Conservation (phyloP, 23 red algal species). For the Cyanidium caldarium region DNA sequence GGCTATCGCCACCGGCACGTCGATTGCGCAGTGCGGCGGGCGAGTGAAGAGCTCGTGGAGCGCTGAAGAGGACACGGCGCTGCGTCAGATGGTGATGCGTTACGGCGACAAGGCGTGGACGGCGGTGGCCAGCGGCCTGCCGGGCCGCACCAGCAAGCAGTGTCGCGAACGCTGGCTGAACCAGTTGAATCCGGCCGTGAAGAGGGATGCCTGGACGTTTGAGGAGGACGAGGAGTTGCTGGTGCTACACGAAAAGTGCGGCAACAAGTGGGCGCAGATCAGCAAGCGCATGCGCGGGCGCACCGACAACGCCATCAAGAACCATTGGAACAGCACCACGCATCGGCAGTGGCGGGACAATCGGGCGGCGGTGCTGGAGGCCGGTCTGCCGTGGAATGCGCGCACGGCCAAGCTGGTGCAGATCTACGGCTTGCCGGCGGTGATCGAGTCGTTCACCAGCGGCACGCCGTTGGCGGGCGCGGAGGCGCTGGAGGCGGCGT, state of each 20-base stretch:
- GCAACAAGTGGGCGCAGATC: constrained; percentile 87
- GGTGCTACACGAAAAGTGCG: constrained; percentile 31
- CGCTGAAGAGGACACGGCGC: constrained; percentile 43
- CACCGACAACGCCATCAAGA: constrained; percentile 95
- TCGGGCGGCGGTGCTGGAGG: not conserved
- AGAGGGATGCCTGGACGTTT: constrained; percentile 50
- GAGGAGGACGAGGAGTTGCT: constrained; percentile 58
- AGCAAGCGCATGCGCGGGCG: constrained; percentile 57
- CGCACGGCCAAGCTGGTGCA: not conserved
- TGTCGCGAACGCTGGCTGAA: constrained; percentile 91
- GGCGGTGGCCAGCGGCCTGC: constrained; percentile 37
- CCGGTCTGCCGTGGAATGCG: not conserved
- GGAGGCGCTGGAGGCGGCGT: not conserved
- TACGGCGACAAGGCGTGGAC: constrained; percentile 52
- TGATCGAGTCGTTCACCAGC: too few relatives aligned
- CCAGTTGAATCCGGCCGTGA: constrained; percentile 64
- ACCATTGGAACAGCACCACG: constrained; percentile 70
- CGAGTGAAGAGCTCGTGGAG: constrained; percentile 48
- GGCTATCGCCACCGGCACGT: too few relatives aligned
- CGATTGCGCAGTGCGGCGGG: constrained; percentile 2
- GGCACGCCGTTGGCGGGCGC: not conserved
- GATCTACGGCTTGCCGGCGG: too few relatives aligned
- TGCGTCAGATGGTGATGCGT: constrained; percentile 24
- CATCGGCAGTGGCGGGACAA: constrained; percentile 1
- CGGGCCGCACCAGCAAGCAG: constrained; percentile 78